These are phyloP conservation scores for Sutorius australiensis DNA, from an alignment of 768 basidiomycete genomes.

Conservation along the genomic window DNA sequence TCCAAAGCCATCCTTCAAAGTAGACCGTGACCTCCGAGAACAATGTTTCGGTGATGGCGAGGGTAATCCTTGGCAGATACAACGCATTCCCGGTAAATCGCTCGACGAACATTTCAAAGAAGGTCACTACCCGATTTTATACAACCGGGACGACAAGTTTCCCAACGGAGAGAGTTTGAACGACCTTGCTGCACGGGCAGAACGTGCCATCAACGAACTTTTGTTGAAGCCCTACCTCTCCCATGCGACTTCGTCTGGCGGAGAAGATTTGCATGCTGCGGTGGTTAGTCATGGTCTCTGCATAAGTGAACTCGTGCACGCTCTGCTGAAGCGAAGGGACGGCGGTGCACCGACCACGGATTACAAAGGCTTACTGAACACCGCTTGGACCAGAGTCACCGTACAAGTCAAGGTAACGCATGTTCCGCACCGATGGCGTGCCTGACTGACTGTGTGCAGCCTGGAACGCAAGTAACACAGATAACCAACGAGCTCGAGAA, in stretches of 20 bases:
- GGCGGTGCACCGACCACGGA: slow-evolving; percentile 27
- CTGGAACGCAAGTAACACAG: slow-evolving; percentile 23
- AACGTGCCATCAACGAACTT: slow-evolving; percentile 45
- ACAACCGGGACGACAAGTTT: slow-evolving; percentile 47
- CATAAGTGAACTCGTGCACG: slow-evolving; percentile 56
- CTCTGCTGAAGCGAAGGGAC: slow-evolving; percentile 43
- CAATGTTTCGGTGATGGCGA: slow-evolving; percentile 70
- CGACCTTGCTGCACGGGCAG: slow-evolving; percentile 58
- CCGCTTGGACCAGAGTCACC: slow-evolving; percentile 61
- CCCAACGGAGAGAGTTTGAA: slow-evolving; percentile 70
- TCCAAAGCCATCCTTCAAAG: slow-evolving; percentile 44
- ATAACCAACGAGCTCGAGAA: slow-evolving; percentile 19
- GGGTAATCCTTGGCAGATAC: slow-evolving; percentile 46
- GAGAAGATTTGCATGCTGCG: slow-evolving; percentile 49
- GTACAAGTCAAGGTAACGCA: slow-evolving; percentile 45
- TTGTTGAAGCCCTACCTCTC: slow-evolving; percentile 52
- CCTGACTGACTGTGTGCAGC: slow-evolving; percentile 22
- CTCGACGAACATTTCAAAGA: slow-evolving; percentile 47
- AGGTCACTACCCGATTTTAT: slow-evolving; percentile 51
- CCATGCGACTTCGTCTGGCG: slow-evolving; percentile 38
- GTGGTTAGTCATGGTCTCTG: slow-evolving; percentile 75
- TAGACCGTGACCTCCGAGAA: slow-evolving; percentile 57
- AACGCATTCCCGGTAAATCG: slow-evolving; percentile 26
- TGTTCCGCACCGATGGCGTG: neutral
- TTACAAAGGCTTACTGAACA: slow-evolving; percentile 58